phyloP scores from a whole-genome alignment of 208 protist species.

The Trypanosoma congolense region DNA sequence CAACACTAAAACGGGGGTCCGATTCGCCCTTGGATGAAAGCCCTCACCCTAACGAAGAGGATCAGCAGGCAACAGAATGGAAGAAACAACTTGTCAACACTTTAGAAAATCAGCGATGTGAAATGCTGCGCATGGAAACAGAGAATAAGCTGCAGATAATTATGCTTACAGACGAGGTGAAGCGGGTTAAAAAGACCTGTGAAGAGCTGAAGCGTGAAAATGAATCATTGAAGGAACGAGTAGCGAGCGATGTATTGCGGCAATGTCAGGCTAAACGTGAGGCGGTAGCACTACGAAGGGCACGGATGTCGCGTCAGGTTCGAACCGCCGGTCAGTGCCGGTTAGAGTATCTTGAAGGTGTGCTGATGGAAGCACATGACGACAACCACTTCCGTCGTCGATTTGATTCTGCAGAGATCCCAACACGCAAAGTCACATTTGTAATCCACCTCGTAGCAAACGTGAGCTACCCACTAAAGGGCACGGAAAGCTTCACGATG shows the following conservation, averaged over 20 bases:
- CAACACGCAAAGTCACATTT: slow-evolving; percentile 72
- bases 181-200: slow-evolving; percentile 29
- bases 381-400: slow-evolving; percentile 73
- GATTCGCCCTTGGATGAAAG: no score
- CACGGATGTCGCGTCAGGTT: slow-evolving; percentile 42
- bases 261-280: slow-evolving; percentile 67
- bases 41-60: neutral
- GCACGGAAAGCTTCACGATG: slow-evolving; percentile 63
- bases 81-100: slow-evolving; percentile 65
- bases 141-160: slow-evolving; percentile 53
- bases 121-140: slow-evolving; percentile 46
- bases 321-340: slow-evolving; percentile 55
- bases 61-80: slow-evolving; percentile 43
- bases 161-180: slow-evolving; percentile 38
- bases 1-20: no score
- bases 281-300: slow-evolving; percentile 59
- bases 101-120: slow-evolving; percentile 44
- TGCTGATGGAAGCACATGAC: slow-evolving; percentile 81
- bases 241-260: slow-evolving; percentile 70
- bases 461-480: slow-evolving; percentile 28
- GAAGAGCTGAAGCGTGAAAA: slow-evolving; percentile 44
- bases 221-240: slow-evolving; percentile 57
- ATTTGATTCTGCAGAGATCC: slow-evolving; percentile 58
- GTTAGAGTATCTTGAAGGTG: slow-evolving; percentile 61
- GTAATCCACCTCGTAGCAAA: slow-evolving; percentile 72